Percentiles rank a stretch among this genome's conserved stretches.
These are phyloP conservation scores for Harrya chromipes DNA, from an alignment of 768 basidiomycete species.

Conservation along the genomic window DNA sequence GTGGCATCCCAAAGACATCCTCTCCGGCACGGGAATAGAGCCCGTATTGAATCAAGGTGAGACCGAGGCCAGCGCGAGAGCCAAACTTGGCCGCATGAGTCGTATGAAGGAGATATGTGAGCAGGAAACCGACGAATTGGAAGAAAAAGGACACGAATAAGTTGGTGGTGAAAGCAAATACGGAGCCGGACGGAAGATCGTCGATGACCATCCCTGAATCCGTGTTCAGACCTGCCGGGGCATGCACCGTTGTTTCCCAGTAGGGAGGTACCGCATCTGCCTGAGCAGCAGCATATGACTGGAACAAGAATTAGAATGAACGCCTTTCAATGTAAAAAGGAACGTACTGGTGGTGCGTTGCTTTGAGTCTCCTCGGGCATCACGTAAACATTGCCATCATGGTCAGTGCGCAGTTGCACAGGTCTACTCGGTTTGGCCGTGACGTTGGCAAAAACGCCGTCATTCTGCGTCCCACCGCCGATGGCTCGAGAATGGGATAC, in stretches of 20 bases:
- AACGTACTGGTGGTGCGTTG: constrained; percentile 80
- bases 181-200: constrained; percentile 81
- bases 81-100: constrained; percentile 94
- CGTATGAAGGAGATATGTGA: constrained; percentile 90
- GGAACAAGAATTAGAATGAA: neutral
- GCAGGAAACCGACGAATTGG: constrained; percentile 90
- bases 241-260: constrained; percentile 94
- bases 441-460: constrained; percentile 95
- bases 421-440: constrained; percentile 74
- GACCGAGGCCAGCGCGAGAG: constrained; percentile 90
- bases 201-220: constrained; percentile 81
- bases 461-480: constrained; percentile 80
- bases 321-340: neutral
- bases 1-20: constrained; percentile 27
- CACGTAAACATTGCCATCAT: constrained; percentile 57
- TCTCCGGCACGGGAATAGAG: constrained; percentile 57
- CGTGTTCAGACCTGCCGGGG: constrained; percentile 53
- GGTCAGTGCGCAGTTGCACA: constrained; percentile 43
- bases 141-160: constrained; percentile 90
- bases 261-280: constrained; percentile 91
- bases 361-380: constrained; percentile 81
- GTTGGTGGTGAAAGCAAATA: constrained; percentile 71
- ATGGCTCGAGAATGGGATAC: constrained; percentile 27
- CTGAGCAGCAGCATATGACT: constrained; percentile 88
- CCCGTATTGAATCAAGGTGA: constrained; percentile 93